Base-by-base conservation (phyloP, 139 green algal genomes). In the Micractinium conductrix region DNA sequence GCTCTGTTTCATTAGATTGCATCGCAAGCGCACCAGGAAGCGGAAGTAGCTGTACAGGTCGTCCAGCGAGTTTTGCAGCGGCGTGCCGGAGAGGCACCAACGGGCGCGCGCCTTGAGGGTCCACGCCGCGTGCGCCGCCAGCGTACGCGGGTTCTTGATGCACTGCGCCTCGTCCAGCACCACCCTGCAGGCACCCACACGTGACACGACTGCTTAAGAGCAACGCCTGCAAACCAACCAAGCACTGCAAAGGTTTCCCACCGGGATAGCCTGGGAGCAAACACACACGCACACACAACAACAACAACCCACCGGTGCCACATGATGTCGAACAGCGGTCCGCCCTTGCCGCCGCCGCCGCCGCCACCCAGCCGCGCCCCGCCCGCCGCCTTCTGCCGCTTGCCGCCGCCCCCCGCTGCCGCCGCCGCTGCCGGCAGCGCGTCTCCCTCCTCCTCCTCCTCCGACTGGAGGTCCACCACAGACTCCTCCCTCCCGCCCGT, bases 91-190 rank as follows among this genome's bases (percentile, higher is more conserved):
- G 53, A 99, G 88, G 84, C 95, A 98, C 96, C 96, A 98, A 58
- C 94, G 83, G 44, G 74, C 24, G 45, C 50, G 37, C 37, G 83
- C 86, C 73, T 84, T 50, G 40, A 97, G 86, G 4, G 74, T 70
- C 85, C 92, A 95, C 12, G 91, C 90, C 37, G 94, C 94, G 58
- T 93, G 90, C 1, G 93, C 91, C 1, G 87, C 92, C 43, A 94
- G 85, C 0, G 95, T 98, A 58, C 80, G 84, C 2, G 88, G 48
- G 85, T 99, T 99, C 90, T 98, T 98, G 86, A 97, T 98, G 88
- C 84, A 91, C 84, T 99, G 96, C 2, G 94, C 96, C 90, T 99
- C 96, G 87, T 99, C 96, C 38, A 99, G 83, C 43, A 99, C 93
- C 55, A 98, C 93, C 33, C 91, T 73, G 48, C 78, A 12, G 38